Conservation (phyloP, 257 asterid species). For the Petunia secreta region DNA sequence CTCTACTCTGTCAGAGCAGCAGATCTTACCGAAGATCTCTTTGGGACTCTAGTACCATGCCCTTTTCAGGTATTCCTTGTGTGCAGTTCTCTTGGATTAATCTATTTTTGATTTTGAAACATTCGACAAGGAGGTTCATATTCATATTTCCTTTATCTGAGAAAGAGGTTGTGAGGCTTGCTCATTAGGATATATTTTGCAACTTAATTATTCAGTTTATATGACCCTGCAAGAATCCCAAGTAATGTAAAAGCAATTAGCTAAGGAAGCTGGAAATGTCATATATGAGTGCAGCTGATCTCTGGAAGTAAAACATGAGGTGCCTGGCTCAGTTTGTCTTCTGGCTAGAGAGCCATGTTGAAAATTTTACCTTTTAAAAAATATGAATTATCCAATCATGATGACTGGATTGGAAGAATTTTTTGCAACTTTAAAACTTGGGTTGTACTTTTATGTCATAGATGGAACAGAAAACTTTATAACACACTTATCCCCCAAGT, state of each 20-base stretch:
- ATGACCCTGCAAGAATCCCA: not conserved
- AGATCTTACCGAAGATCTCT: constrained; percentile 73
- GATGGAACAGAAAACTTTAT: not conserved
- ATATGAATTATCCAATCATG: not conserved
- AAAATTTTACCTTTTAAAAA: not conserved
- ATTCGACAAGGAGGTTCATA: not conserved
- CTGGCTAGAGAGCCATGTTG: not conserved
- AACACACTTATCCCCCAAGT: not conserved
- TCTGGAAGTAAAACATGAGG: constrained; percentile 19
- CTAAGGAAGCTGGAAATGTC: constrained; percentile 8
- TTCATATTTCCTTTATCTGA: not conserved
- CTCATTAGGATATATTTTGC: constrained; percentile 16
- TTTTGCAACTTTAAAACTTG: not conserved
- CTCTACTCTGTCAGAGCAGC: constrained; percentile 83
- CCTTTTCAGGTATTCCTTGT: constrained; percentile 62
- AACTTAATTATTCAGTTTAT: constrained; percentile 7
- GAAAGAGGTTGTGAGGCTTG: not conserved
- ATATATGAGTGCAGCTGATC: not conserved
- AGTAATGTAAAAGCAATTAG: not conserved
- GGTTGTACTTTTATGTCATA: not conserved
- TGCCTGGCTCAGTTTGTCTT: not conserved
- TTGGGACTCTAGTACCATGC: constrained; percentile 75
- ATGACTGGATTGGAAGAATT: not conserved
- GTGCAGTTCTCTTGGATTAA: constrained; percentile 10
- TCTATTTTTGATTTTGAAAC: not conserved